Percentiles rank a stretch among this genome's conserved stretches.
These are phyloP conservation scores for Samsoniella hepiali DNA, from an alignment of 2,329 filamentous ascomycete species.

Conservation along the genomic window DNA sequence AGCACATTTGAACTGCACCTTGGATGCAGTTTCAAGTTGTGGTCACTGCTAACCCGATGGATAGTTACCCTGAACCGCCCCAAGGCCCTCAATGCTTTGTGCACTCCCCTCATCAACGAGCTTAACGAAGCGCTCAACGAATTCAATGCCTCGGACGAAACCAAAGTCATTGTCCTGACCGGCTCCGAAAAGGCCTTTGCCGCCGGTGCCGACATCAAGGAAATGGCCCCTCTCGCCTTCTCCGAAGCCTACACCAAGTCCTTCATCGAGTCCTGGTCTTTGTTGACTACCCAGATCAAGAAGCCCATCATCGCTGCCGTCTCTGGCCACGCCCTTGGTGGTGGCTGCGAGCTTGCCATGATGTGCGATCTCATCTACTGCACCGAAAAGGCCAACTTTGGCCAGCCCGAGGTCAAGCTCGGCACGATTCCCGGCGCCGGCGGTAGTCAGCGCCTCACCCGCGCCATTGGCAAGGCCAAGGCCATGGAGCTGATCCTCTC, in stretches of 20 bases:
- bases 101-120: constrained; percentile 84
- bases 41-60: neutral
- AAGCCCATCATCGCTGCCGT: constrained; percentile 94
- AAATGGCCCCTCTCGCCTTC: constrained; percentile 94
- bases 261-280: constrained; percentile 95
- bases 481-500: constrained; percentile 92
- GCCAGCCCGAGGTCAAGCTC: constrained; percentile 95
- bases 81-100: constrained; percentile 92
- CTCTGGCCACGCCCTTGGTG: constrained; percentile 89
- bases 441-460: constrained; percentile 82
- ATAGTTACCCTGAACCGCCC: constrained; percentile 89
- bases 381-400: constrained; percentile 81
- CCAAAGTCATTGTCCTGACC: constrained; percentile 78
- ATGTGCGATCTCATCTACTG: constrained; percentile 97
- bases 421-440: constrained; percentile 90
- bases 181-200: constrained; percentile 89
- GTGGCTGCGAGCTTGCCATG: constrained; percentile 93
- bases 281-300: constrained; percentile 77
- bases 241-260: constrained; percentile 80
- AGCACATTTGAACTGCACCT: constrained; percentile 21
- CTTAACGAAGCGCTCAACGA: constrained; percentile 73
- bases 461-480: constrained; percentile 76
- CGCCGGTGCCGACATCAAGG: constrained; percentile 96
- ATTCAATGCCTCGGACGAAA: constrained; percentile 66
- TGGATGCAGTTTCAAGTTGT: neutral